phyloP scores from a whole-genome alignment of 208 protist species.

The Leishmania turanica region DNA sequence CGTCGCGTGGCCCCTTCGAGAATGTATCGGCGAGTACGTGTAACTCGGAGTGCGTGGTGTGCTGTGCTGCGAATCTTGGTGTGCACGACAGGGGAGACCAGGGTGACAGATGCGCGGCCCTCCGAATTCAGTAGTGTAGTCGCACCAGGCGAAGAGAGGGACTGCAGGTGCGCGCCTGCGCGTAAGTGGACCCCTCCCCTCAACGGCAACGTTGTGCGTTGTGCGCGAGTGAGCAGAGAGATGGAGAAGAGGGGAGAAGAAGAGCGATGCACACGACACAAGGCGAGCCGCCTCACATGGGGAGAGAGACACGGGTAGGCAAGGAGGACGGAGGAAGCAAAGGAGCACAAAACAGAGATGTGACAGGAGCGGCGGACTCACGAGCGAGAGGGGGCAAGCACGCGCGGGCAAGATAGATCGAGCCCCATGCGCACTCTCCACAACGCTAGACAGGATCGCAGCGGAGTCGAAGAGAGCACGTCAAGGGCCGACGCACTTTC shows the following conservation, averaged over 20 bases:
- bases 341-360: neutral
- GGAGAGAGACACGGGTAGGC: neutral
- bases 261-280: conserved; percentile 2
- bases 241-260: neutral
- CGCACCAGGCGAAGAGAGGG: neutral
- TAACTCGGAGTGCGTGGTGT: neutral
- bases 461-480: neutral
- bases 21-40: neutral
- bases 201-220: neutral
- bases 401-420: neutral
- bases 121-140: neutral
- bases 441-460: neutral
- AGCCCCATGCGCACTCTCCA: neutral
- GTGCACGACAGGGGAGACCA: neutral
- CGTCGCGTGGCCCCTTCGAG: neutral
- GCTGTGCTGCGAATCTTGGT: neutral
- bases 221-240: neutral
- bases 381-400: neutral
- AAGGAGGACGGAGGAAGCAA: neutral
- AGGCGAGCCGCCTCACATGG: neutral
- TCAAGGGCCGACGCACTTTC: too few relatives aligned
- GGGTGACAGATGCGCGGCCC: neutral
- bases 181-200: neutral
- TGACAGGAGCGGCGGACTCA: neutral
- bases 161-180: neutral